Evolutionary conservation across 768 basidiomycete species (phyloP).

Genomic region (Pleurotus cornucopiae): DNA sequence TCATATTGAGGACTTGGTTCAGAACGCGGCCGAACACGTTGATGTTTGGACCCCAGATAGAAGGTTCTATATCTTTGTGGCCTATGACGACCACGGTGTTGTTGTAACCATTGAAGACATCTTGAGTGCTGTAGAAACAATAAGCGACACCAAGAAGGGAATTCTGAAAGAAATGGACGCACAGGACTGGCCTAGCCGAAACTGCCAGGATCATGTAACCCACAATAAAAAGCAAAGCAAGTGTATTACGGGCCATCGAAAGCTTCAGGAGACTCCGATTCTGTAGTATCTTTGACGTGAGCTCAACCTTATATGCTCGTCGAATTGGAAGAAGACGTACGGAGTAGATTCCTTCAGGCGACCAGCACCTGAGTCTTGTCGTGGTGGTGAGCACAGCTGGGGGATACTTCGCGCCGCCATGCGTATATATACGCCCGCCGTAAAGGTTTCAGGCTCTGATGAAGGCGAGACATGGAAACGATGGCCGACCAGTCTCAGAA

Average conservation of each 20-base stretch:
- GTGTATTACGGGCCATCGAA: background rate
- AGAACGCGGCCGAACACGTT: constrained; percentile 5
- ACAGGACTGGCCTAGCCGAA: constrained; percentile 4
- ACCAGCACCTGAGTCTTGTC: constrained; percentile 3
- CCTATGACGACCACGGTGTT: constrained; percentile 1
- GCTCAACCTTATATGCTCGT: background rate
- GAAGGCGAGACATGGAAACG: background rate
- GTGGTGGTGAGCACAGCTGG: constrained; percentile 6
- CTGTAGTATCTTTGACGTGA: background rate
- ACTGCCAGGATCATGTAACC: background rate
- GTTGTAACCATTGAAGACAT: constrained; percentile 3
- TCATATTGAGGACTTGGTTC: constrained; percentile 1
- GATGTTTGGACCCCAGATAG: constrained; percentile 6
- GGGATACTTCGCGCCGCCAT: background rate
- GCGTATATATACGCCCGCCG: background rate
- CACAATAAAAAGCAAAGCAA: background rate
- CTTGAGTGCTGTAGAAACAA: background rate
- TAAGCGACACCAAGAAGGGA: background rate
- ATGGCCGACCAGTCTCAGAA: too few species aligned
- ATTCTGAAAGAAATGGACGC: background rate
- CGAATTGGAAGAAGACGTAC: background rate
- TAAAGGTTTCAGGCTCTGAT: background rate
- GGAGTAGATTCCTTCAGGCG: background rate
- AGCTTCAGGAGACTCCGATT: background rate
- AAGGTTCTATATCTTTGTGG: constrained; percentile 2